Evolutionary conservation across 805 yeast genomes (phyloP), one percentile per base, ranked within the genome.

Genomic region (Candida alai): DNA sequence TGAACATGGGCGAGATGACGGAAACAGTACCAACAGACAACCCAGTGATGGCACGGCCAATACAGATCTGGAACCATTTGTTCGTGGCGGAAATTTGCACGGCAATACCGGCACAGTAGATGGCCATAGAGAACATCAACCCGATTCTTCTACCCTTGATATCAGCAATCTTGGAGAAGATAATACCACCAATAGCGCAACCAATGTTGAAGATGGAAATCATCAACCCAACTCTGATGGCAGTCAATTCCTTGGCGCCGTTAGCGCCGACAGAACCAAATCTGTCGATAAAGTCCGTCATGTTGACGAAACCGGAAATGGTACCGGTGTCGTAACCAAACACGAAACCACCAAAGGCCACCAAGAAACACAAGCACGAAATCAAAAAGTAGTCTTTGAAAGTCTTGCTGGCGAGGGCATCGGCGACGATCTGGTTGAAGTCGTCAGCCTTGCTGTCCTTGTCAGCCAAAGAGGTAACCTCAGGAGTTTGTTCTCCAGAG

Each of bases 251-350:
- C 43, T 54, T 49, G 2, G 48, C 56, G 38, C 80, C 81, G n/a
- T 51, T 50, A 5, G 52, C 32, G 37, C 61, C 43, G 3, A 42
- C 15, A 41, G 64, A 58, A 51, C 84, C 86, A 44, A 79, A 78
- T 47, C 79, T 62, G 13, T 44, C 37, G 34, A 60, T 51, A 56
- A 73, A 80, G 42, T 77, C 76, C n/a, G 65, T 47, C 78, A 80
- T 75, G 52, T 75, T 75, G 32, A 79, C 76, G 48, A 80, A 76
- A 45, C 86, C 86, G 25, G 84, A 78, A 56, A 80, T 74, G 43
- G 87, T 79, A 64, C 87, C 88, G 33, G 85, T 81, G 64, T 80
- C 88, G 72, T 80, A 80, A 40, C 88, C 88, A 50, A 78, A 81
- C 28, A 80, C 80, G 53, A 76, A 81, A 30, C 88, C 89, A 62